These are phyloP conservation scores for Akanthomyces uredinophilus DNA, from an alignment of 2,329 filamentous ascomycete species.

Conservation along the genomic window DNA sequence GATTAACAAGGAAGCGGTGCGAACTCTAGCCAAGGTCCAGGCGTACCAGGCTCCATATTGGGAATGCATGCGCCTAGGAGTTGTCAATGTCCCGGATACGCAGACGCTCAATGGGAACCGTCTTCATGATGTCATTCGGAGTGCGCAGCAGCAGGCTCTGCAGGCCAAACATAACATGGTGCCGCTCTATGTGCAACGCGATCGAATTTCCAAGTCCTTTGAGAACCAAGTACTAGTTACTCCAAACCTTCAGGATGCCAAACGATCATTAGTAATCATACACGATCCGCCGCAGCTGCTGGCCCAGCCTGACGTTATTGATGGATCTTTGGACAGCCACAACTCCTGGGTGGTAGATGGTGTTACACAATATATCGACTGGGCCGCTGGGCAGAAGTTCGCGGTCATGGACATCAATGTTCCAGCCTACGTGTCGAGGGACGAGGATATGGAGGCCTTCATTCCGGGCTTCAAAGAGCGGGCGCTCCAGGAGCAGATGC, in stretches of 20 bases:
- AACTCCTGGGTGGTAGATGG: slow-evolving; percentile 88
- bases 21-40: slow-evolving; percentile 54
- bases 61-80: slow-evolving; percentile 75
- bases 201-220: slow-evolving; percentile 68
- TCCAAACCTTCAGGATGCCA: slow-evolving; percentile 59
- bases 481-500: slow-evolving; percentile 53
- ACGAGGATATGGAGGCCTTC: slow-evolving; percentile 48
- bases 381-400: slow-evolving; percentile 72
- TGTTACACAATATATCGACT: slow-evolving; percentile 74
- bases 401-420: slow-evolving; percentile 90
- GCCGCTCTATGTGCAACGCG: slow-evolving; percentile 72
- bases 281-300: slow-evolving; percentile 81
- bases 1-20: slow-evolving; percentile 52
- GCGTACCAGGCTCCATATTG: slow-evolving; percentile 67
- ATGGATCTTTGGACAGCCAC: slow-evolving; percentile 71
- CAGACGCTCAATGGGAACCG: slow-evolving; percentile 52
- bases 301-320: slow-evolving; percentile 61
- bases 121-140: slow-evolving; percentile 74
- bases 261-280: slow-evolving; percentile 75
- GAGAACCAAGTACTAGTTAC: slow-evolving; percentile 84
- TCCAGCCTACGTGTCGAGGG: slow-evolving; percentile 66
- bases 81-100: slow-evolving; percentile 51
- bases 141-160: slow-evolving; percentile 67
- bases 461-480: slow-evolving; percentile 41
- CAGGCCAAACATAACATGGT: slow-evolving; percentile 72